Conservation (phyloP, 2,329 filamentous ascomycete species). For the Fusarium cicatricum region DNA sequence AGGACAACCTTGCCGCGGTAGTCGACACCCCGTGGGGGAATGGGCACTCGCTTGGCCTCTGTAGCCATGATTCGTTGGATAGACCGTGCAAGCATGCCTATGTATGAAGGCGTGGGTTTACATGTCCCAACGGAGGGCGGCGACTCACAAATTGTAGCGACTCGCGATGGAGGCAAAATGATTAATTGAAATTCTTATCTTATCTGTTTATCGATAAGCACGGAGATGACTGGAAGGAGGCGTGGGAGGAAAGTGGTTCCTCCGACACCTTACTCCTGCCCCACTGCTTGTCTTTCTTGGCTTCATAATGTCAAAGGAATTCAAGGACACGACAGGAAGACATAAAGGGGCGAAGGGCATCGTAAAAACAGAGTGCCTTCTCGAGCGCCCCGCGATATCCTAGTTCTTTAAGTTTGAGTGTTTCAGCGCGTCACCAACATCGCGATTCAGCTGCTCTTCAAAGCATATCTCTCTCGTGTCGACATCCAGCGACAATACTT, state of each 20-base stretch:
- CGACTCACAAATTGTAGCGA: slow-evolving; percentile 25
- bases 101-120: slow-evolving; percentile 12
- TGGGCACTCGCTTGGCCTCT: slow-evolving; percentile 74
- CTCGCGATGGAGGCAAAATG: slow-evolving; percentile 28
- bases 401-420: not conserved
- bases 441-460: not conserved
- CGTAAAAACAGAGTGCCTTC: no score
- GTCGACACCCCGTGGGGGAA: slow-evolving; percentile 88
- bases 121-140: slow-evolving; percentile 1
- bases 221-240: no score
- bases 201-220: slow-evolving; percentile 41
- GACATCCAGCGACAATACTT: slow-evolving; percentile 1
- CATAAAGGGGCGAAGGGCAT: no score
- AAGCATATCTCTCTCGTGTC: not conserved
- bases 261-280: no score
- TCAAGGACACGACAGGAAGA: no score
- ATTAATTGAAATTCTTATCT: slow-evolving; percentile 29
- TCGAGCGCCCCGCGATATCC: no score
- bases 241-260: no score
- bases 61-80: slow-evolving; percentile 66
- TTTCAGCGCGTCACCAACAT: not conserved
- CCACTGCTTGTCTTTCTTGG: no score
- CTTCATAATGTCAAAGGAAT: no score
- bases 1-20: slow-evolving; percentile 94
- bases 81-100: slow-evolving; percentile 45